These are phyloP conservation scores for Dactylonectria macrodidyma DNA, from an alignment of 2,329 filamentous ascomycete species.

Conservation along the genomic window DNA sequence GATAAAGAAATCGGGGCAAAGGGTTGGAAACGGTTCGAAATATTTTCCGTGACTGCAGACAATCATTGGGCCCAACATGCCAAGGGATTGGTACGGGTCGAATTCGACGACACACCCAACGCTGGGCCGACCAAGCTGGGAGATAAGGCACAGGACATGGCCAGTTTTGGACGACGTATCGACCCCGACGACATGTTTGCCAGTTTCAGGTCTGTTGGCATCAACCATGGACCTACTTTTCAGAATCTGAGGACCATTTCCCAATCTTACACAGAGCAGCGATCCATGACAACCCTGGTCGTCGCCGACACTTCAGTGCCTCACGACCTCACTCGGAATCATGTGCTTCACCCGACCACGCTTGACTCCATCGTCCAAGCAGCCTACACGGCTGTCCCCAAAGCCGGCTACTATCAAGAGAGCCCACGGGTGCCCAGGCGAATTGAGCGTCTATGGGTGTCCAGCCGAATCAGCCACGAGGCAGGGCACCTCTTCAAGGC, in stretches of 20 bases:
- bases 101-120: background rate
- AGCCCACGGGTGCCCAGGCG: background rate
- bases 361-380: background rate
- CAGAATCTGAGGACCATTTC: background rate
- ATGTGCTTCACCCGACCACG: constrained; percentile 1
- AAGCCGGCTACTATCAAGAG: background rate
- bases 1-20: background rate
- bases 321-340: background rate
- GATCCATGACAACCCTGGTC: background rate
- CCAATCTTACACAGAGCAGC: background rate
- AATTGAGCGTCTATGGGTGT: background rate
- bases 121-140: background rate
- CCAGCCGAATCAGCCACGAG: background rate
- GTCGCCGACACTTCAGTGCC: background rate
- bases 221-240: constrained; percentile 1
- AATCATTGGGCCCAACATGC: constrained; percentile 9
- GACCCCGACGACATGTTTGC: background rate
- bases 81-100: background rate
- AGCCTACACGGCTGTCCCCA: background rate
- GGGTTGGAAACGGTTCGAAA: constrained; percentile 9
- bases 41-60: constrained; percentile 1
- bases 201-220: background rate
- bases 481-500: background rate
- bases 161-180: background rate
- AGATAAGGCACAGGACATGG: no score